Percentiles rank a stretch among this genome's conserved stretches.
Conservation (phyloP, 352 stramenopile genomes). For the Peronospora belbahrii region DNA sequence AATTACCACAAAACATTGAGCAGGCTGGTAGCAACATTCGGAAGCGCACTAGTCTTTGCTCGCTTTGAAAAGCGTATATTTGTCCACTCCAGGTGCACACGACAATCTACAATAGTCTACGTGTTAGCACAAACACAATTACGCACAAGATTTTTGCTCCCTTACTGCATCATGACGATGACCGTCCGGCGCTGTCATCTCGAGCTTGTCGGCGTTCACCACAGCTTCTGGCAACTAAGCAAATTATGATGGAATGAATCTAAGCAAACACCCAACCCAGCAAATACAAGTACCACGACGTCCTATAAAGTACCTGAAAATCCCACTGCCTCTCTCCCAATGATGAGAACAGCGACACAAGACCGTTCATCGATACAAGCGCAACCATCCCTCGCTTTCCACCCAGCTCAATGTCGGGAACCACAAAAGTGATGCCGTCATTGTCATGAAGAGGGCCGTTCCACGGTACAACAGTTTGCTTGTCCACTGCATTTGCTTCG, state of each 20-base stretch:
- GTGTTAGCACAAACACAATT: background rate
- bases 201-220: constrained; percentile 41
- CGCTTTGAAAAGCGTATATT: constrained; percentile 43
- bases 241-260: background rate
- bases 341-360: constrained; percentile 31
- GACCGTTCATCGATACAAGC: constrained; percentile 32
- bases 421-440: constrained; percentile 36
- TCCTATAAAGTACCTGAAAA: constrained; percentile 26
- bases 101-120: constrained; percentile 36
- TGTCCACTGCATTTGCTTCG: background rate
- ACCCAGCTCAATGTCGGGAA: constrained; percentile 29
- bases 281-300: background rate
- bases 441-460: constrained; percentile 19
- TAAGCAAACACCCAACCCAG: background rate
- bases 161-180: constrained; percentile 30
- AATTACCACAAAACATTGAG: constrained; percentile 65
- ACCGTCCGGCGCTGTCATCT: constrained; percentile 20
- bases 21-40: constrained; percentile 51
- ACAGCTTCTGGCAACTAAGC: constrained; percentile 43
- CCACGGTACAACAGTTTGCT: constrained; percentile 28
- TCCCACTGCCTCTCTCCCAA: constrained; percentile 37
- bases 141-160: background rate
- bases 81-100: constrained; percentile 66
- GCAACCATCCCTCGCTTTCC: constrained; percentile 21
- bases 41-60: constrained; percentile 42